phyloP scores from a whole-genome alignment of 306 rosid species.

The Abrus pulchellus region DNA sequence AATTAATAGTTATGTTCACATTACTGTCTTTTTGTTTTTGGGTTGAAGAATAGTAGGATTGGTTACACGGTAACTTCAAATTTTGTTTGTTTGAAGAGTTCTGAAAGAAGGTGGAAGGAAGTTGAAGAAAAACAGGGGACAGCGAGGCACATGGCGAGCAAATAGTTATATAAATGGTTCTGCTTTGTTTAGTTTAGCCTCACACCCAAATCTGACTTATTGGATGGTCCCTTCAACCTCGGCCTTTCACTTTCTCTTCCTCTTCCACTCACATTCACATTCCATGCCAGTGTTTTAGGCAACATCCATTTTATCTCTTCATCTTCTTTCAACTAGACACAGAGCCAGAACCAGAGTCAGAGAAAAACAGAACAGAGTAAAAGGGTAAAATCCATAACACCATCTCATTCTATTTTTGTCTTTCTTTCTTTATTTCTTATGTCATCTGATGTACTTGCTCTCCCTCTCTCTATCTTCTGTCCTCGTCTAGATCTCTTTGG shows the following conservation, averaged over 20 bases:
- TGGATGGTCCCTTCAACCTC: constrained; percentile 9
- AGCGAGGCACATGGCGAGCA: constrained; percentile 44
- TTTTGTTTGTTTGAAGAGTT: not conserved
- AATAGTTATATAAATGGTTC: constrained; percentile 50
- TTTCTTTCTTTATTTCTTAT: not conserved
- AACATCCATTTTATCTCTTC: not conserved
- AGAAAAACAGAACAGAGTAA: not conserved
- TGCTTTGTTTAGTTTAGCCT: constrained; percentile 13
- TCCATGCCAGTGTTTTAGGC: not conserved
- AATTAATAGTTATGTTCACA: not conserved
- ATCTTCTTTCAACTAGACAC: not conserved
- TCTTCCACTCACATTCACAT: not conserved
- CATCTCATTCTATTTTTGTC: not conserved
- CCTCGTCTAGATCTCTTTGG: constrained; percentile 37
- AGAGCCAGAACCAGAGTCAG: not conserved
- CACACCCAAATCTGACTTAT: constrained; percentile 42
- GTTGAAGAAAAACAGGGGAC: constrained; percentile 38
- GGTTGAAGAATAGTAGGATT: not conserved
- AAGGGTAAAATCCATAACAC: not conserved
- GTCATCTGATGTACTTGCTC: not conserved
- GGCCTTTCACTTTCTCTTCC: not conserved
- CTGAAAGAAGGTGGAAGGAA: constrained; percentile 35
- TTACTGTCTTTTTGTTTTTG: too few relatives aligned
- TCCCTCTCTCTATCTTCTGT: not conserved
- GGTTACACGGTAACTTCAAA: not conserved